Evolutionary conservation across 1,284 basidiomycete genomes (phyloP), one percentile per base, ranked within the genome.

Genomic region (Caloboletus inedulis): DNA sequence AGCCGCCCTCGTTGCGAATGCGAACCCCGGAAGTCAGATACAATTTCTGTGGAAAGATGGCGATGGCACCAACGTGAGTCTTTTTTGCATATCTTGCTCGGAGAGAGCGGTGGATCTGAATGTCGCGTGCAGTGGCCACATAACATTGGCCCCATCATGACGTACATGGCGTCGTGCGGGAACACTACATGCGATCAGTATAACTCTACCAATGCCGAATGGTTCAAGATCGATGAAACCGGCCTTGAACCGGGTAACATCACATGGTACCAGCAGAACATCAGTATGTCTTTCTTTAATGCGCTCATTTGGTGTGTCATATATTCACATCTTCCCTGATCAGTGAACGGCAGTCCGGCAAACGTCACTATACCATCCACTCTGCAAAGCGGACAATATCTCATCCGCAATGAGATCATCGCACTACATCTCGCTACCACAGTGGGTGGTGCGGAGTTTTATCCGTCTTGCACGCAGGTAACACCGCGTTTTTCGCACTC

Each of bases 161-260:
- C 82, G 35, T 90, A 90, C 64, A 77, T 90, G 77, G 78, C 85
- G 0, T 74, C 77, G 13, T 89, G 86, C 59, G 80, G 79, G 2
- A 64, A 69, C 23, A 72, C 72, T 0, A 70, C 79, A 2, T 88
- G 87, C 69, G 75, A 79, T 62, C 69, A 82, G 56, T 87, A 82
- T 66, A 73, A 88, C 60, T 61, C 78, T 2, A 71, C 74, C 6
- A 64, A 74, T 10, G 84, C 84, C 3, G 71, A 82, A 60, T 89
- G 83, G 83, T 89, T 89, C 77, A 89, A 90, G 72, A 76, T 82
- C 52, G 73, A 73, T 47, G 65, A 81, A 60, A 66, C 71, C 1
- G 79, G 79, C 6, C 63, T 70, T 47, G 58, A 73, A 47, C 54
- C 69, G 3, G 70, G 72, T 4, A 65, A 69, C 34, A 52, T 34